Conservation (phyloP, 805 yeast genomes). For the Phaffomyces antillensis region DNA sequence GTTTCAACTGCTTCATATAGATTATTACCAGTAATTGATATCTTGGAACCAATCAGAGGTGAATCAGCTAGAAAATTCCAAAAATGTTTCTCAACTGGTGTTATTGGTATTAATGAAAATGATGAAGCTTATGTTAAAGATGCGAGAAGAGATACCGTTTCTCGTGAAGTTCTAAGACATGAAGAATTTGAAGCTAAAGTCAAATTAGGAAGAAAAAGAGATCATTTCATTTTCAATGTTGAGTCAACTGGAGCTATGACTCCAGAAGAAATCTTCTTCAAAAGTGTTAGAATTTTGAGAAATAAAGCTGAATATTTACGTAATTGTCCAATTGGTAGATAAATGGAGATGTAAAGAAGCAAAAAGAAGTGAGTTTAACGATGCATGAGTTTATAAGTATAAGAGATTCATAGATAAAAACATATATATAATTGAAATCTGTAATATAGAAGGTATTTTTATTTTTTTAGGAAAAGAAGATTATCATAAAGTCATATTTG, state of each 20-base stretch:
- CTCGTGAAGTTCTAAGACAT: constrained; percentile 93
- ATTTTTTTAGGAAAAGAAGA: neutral
- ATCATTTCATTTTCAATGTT: constrained; percentile 89
- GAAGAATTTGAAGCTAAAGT: constrained; percentile 86
- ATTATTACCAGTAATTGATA: constrained; percentile 80
- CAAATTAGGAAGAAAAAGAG: constrained; percentile 83
- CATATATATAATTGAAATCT: neutral
- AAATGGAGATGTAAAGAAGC: neutral
- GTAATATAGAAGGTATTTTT: neutral
- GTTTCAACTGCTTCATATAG: constrained; percentile 96
- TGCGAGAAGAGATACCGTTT: constrained; percentile 92
- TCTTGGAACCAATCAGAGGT: constrained; percentile 67
- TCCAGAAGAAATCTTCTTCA: constrained; percentile 92
- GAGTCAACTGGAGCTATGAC: constrained; percentile 96
- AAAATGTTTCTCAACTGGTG: constrained; percentile 91
- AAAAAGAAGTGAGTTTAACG: too few relatives aligned
- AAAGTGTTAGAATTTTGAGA: constrained; percentile 77
- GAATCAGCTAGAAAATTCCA: constrained; percentile 72
- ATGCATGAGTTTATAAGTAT: neutral
- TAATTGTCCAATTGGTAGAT: constrained; percentile 65
- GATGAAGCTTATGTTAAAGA: constrained; percentile 79
- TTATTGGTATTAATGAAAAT: constrained; percentile 60
- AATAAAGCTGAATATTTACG: constrained; percentile 78
- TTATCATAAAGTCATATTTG: neutral
- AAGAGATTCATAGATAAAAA: neutral